Evolutionary conservation across 1,284 basidiomycete genomes (phyloP).

Genomic region (Jaminaea rosea): DNA sequence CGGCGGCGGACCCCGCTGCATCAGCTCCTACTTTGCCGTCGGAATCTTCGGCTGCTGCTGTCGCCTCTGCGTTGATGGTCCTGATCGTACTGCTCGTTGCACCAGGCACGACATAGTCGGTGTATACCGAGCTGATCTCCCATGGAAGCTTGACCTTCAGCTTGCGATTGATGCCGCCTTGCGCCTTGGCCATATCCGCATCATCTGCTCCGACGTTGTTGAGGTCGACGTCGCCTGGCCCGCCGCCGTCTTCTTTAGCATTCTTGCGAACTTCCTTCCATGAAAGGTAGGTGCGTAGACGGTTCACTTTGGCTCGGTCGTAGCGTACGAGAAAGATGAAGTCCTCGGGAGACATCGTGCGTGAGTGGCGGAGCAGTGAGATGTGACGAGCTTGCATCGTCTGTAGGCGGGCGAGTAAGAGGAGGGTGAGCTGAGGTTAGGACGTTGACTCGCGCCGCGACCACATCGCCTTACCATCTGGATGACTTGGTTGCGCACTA

Average conservation of each 20-base stretch:
- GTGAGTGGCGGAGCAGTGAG: constrained; percentile 70
- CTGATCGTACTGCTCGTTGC: background rate
- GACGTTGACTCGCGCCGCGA: background rate
- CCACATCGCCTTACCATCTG: constrained; percentile 60
- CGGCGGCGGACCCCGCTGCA: constrained; percentile 55
- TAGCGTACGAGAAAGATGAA: constrained; percentile 92
- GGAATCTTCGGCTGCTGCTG: constrained; percentile 2
- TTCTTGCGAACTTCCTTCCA: constrained; percentile 98
- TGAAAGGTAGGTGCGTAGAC: constrained; percentile 83
- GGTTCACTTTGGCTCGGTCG: constrained; percentile 86
- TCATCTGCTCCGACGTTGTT: background rate
- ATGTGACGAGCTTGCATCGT: constrained; percentile 80
- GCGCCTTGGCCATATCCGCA: background rate
- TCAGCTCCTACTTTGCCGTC: constrained; percentile 17
- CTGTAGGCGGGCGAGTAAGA: constrained; percentile 49
- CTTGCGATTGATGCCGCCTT: background rate
- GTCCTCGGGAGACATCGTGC: constrained; percentile 82
- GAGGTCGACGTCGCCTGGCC: constrained; percentile 56
- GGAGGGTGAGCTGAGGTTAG: background rate
- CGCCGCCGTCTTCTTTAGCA: constrained; percentile 64
- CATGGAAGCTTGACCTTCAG: constrained; percentile 83
- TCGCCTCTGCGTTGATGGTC: background rate
- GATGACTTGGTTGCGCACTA: constrained; percentile 83
- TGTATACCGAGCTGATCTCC: constrained; percentile 86
- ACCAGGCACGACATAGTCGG: constrained; percentile 40